Evolutionary conservation across 768 basidiomycete species (phyloP), one percentile per base, ranked within the genome.

Genomic region (Serendipita vermifera): DNA sequence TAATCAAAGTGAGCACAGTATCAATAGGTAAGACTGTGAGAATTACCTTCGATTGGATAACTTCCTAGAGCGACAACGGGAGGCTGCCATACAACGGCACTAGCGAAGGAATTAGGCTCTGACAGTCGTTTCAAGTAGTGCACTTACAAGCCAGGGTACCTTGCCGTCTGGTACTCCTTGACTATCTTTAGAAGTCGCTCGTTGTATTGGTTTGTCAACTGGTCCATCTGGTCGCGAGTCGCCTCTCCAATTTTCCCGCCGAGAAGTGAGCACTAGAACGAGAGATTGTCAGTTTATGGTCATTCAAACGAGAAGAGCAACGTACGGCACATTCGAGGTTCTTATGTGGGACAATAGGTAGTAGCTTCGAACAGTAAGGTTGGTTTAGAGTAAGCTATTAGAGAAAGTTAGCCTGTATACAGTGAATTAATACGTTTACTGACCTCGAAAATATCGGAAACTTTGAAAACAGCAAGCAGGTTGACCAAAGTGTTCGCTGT

Each of bases 31-130:
- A 14, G 13, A 17, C n/a, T 20, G 24, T 13, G n/a, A 22, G 53
- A 32, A 58, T 6, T 20, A 61, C 60, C 59, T 6, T 59, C 33
- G 9, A 61, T 51, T 15, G 60, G 60, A 35, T 33, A 61, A 5
- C 38, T 54, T 5, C 39, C 46, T 1, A 61, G 51, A 6, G 60
- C 58, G 14, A 61, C 48, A 33, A 33, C 46, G 15, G 58, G 54
- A 17, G 60, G 60, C 56, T 61, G 60, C 58, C 58, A 61, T 15
- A 61, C 31, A 3, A 59, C 58, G 3, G 58, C 60, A 38, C 60
- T 61, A 38, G 7, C 27, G 33, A 22, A 38, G 13, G n/a, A 14
- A 7, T 40, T 4, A 56, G 27, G 38, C 3, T n/a, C n/a, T 40
- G 40, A 41, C 27, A 46, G 22, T 26, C 15, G 9, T 6, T n/a